A percentile compares a stretch with the other conserved stretches of the same genome.
Conservation (phyloP, 2,329 filamentous ascomycete species). For the Aureobasidium uvarum region DNA sequence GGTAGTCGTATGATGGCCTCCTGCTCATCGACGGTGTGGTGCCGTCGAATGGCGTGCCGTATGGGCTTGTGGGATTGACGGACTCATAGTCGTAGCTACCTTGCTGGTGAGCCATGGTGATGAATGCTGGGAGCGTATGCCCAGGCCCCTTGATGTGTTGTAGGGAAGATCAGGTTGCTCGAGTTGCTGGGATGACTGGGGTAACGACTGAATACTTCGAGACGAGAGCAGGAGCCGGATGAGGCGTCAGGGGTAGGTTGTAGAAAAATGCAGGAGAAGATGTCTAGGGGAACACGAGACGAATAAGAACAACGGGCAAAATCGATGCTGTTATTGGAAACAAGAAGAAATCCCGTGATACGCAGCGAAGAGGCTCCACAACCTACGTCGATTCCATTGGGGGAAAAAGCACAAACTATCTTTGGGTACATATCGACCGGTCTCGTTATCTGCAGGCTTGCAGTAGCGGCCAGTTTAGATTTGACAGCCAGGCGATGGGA, state of each 20-base stretch:
- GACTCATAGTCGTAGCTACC: constrained; percentile 25
- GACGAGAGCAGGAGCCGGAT: constrained; percentile 5
- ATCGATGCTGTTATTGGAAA: constrained; percentile 27
- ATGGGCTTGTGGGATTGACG: constrained; percentile 22
- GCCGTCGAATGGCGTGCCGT: constrained; percentile 25
- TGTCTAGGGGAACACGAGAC: constrained; percentile 23
- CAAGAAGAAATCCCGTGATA: constrained; percentile 27
- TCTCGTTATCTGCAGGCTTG: constrained; percentile 26
- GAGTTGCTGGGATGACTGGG: not conserved
- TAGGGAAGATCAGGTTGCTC: constrained; percentile 1
- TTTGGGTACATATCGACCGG: constrained; percentile 27
- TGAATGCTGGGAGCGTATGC: constrained; percentile 21
- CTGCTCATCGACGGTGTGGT: constrained; percentile 26
- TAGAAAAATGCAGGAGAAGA: constrained; percentile 25
- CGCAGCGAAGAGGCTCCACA: constrained; percentile 27
- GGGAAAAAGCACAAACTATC: constrained; percentile 27
- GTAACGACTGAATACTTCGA: constrained; percentile 14
- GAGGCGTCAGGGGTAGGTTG: constrained; percentile 4
- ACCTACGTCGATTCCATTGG: constrained; percentile 27
- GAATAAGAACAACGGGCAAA: constrained; percentile 25
- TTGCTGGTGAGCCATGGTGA: constrained; percentile 23
- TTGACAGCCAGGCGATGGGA: constrained; percentile 24
- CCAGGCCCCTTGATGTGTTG: constrained; percentile 14
- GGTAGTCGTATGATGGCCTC: constrained; percentile 23
- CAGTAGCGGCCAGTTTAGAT: constrained; percentile 26